These are phyloP conservation scores for Limnanthes douglasii DNA, from an alignment of 345 rosid species.

Conservation along the genomic window DNA sequence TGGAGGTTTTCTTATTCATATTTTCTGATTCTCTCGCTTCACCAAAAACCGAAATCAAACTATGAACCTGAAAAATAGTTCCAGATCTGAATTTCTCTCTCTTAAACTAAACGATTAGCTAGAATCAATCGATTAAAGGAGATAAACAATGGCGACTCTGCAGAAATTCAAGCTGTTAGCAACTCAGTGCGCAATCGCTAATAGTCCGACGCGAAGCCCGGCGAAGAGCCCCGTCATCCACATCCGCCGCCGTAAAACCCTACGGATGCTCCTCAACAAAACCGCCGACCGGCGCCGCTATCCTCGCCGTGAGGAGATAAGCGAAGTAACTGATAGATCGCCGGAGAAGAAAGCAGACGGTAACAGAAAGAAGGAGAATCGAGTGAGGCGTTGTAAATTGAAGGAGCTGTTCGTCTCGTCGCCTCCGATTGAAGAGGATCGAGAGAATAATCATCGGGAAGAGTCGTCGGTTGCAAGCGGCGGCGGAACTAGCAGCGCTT, in stretches of 20 bases:
- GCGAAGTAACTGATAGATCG: slow-evolving; percentile 11
- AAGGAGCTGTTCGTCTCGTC: slow-evolving; percentile 71
- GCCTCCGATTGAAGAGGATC: slow-evolving; percentile 56
- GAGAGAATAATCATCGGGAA: slow-evolving; percentile 14
- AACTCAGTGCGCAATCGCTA: slow-evolving; percentile 64
- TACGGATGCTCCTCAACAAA: slow-evolving; percentile 61
- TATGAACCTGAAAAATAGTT: too few species aligned
- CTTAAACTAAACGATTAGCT: too few species aligned
- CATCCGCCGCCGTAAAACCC: slow-evolving; percentile 82
- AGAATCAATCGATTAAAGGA: too few species aligned
- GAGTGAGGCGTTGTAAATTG: slow-evolving; percentile 40
- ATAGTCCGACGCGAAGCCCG: slow-evolving; percentile 73
- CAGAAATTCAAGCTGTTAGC: slow-evolving; percentile 83
- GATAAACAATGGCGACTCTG: slow-evolving; percentile 46
- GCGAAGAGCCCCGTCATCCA: slow-evolving; percentile 74
- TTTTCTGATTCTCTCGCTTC: too few species aligned
- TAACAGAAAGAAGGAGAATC: slow-evolving; percentile 15
- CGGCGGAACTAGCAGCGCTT: slow-evolving; percentile 3
- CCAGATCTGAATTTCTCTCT: too few species aligned
- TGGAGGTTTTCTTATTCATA: too few species aligned
- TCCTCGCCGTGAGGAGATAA: slow-evolving; percentile 11
- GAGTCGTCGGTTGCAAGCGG: slow-evolving; percentile 2
- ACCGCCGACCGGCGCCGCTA: slow-evolving; percentile 32
- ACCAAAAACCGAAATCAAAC: too few species aligned
- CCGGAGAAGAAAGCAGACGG: slow-evolving; percentile 9